phyloP scores from a whole-genome alignment of 2,329 filamentous ascomycete species.

The Aureobasidium sp. region DNA sequence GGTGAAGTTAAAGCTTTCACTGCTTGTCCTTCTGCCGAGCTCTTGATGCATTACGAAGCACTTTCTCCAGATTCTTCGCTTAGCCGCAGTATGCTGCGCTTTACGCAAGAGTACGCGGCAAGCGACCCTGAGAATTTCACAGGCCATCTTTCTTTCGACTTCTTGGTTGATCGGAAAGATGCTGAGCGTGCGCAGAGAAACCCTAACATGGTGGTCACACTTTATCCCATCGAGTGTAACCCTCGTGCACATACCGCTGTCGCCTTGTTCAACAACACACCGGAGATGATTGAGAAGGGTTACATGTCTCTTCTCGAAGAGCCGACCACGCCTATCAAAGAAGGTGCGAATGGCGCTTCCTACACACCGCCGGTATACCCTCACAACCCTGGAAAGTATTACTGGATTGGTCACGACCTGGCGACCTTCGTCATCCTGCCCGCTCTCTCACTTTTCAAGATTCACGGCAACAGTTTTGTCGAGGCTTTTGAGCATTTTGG shows the following conservation, averaged over 20 bases:
- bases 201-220: conserved; percentile 22
- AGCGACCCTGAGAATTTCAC: conserved; percentile 49
- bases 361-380: conserved; percentile 22
- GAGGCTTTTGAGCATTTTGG: conserved; percentile 23
- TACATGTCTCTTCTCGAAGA: conserved; percentile 47
- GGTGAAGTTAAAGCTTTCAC: conserved; percentile 60
- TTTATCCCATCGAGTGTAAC: conserved; percentile 67
- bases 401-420: conserved; percentile 64
- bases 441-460: conserved; percentile 32
- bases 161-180: conserved; percentile 52
- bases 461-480: conserved; percentile 21
- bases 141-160: conserved; percentile 66
- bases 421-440: conserved; percentile 47
- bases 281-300: conserved; percentile 40
- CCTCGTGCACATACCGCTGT: conserved; percentile 63
- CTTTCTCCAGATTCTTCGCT: conserved; percentile 50
- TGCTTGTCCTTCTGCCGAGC: conserved; percentile 55
- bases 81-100: conserved; percentile 53
- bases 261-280: conserved; percentile 47
- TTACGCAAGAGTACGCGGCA: conserved; percentile 53
- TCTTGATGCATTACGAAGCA: conserved; percentile 60
- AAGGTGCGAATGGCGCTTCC: conserved; percentile 18
- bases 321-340: conserved; percentile 17
- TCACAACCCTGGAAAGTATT: conserved; percentile 34
- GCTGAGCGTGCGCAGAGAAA: conserved; percentile 23